Percentiles rank a stretch among this genome's conserved stretches.
These are phyloP conservation scores for Aspergillus avenaceus DNA, from an alignment of 495 filamentous ascomycete genomes.

Conservation along the genomic window DNA sequence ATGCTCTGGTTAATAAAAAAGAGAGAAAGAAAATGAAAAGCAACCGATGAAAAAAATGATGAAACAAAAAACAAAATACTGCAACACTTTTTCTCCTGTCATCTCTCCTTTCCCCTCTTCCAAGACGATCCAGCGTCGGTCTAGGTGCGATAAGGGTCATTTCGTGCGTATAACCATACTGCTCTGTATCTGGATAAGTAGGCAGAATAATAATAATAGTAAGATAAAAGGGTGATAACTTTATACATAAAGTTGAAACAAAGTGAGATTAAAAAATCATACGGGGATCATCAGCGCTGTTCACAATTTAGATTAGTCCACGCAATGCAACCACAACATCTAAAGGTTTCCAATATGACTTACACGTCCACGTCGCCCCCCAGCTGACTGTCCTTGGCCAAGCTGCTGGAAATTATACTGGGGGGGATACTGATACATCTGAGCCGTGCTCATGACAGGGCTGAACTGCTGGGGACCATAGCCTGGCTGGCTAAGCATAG, in stretches of 20 bases:
- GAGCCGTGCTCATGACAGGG: conserved; percentile 40
- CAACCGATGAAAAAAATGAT: neutral
- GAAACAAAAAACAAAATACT: conserved; percentile 2
- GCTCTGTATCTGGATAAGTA: conserved; percentile 19
- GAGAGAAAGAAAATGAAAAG: conserved; percentile 9
- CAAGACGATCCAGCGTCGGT: conserved; percentile 48
- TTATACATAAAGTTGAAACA: conserved; percentile 42
- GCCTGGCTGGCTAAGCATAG: conserved; percentile 40
- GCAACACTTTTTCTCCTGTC: conserved; percentile 22
- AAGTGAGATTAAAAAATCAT: conserved; percentile 29
- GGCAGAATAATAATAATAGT: conserved; percentile 10
- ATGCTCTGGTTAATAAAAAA: conserved; percentile 7
- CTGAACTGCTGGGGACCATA: conserved; percentile 46
- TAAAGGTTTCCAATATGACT: conserved; percentile 22
- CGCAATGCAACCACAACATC: neutral
- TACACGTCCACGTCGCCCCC: conserved; percentile 49
- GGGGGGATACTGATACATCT: conserved; percentile 52
- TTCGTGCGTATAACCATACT: conserved; percentile 34
- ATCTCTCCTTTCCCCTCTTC: conserved; percentile 22
- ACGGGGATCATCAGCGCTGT: conserved; percentile 30
- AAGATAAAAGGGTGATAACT: conserved; percentile 24
- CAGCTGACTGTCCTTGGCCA: conserved; percentile 40
- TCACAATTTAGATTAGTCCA: conserved; percentile 9
- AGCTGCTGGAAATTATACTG: conserved; percentile 46
- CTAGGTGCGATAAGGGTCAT: conserved; percentile 27